A percentile compares a stretch with the other conserved stretches of the same genome.
phyloP scores from a whole-genome alignment of 805 yeast genomes.

The Suhomyces tanzawaensis region DNA sequence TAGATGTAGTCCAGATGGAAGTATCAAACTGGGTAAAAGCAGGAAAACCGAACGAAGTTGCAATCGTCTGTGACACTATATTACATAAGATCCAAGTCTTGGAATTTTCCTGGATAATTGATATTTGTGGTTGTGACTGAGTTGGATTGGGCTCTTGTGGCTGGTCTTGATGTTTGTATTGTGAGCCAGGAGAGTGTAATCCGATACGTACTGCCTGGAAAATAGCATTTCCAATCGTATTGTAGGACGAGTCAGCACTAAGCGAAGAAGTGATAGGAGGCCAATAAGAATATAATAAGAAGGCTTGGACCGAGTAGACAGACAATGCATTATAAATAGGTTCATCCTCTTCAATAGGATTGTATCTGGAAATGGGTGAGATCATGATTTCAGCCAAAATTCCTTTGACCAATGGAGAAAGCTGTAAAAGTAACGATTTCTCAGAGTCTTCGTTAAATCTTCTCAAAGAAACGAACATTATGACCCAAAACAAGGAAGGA shows the following conservation, averaged over 20 bases:
- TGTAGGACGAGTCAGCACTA: conserved; percentile 95
- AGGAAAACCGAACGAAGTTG: conserved; percentile 92
- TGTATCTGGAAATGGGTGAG: conserved; percentile 82
- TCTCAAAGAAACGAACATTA: conserved; percentile 80
- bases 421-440: conserved; percentile 49
- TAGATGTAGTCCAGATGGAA: conserved; percentile 54
- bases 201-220: conserved; percentile 93
- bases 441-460: conserved; percentile 29
- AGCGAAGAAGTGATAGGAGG: conserved; percentile 93
- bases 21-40: conserved; percentile 85
- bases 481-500: conserved; percentile 92
- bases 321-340: conserved; percentile 86
- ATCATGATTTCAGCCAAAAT: conserved; percentile 85
- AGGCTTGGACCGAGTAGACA: conserved; percentile 92
- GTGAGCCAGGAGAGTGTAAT: conserved; percentile 59
- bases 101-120: conserved; percentile 62
- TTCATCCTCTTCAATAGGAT: conserved; percentile 74
- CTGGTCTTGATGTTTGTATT: conserved; percentile 1
- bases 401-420: conserved; percentile 70
- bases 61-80: conserved; percentile 83
- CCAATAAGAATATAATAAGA: conserved; percentile 86
- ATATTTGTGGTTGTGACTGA: not conserved
- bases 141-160: not conserved
- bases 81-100: conserved; percentile 95
- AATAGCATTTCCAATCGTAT: conserved; percentile 87